Conservation (phyloP, 495 filamentous ascomycete species). For the Penicillium crystallinum region DNA sequence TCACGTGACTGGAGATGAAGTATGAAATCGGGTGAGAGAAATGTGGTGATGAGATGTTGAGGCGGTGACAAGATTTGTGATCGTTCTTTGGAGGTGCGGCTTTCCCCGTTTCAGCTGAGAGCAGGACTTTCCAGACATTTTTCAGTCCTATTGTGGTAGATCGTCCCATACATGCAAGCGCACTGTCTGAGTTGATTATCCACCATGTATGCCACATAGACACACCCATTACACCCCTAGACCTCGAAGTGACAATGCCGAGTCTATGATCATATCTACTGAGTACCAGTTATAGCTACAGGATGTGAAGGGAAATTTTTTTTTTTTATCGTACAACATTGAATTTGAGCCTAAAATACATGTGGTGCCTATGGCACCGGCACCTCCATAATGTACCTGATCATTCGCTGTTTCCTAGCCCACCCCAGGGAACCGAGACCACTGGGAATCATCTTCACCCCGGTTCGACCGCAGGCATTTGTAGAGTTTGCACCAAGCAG, state of each 20-base stretch:
- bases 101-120: too few relatives aligned
- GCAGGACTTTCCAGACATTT: too few relatives aligned
- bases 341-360: conserved; percentile 2
- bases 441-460: not conserved
- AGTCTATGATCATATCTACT: not conserved
- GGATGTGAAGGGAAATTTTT: conserved; percentile 11
- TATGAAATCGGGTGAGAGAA: too few relatives aligned
- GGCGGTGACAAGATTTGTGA: too few relatives aligned
- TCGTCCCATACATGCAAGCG: too few relatives aligned
- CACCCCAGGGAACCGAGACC: not conserved
- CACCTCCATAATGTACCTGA: conserved; percentile 1
- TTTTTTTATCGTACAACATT: not conserved
- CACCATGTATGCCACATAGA: not conserved
- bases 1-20: not conserved
- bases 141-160: too few relatives aligned
- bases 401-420: not conserved
- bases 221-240: too few relatives aligned
- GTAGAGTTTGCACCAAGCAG: not conserved
- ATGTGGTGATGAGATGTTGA: too few relatives aligned
- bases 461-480: not conserved
- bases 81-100: too few relatives aligned
- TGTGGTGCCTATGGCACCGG: not conserved
- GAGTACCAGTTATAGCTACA: not conserved
- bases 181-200: too few relatives aligned
- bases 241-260: not conserved